phyloP scores from a whole-genome alignment of 1,284 basidiomycete species.

The Microbotryum lychnidis-dioicae region DNA sequence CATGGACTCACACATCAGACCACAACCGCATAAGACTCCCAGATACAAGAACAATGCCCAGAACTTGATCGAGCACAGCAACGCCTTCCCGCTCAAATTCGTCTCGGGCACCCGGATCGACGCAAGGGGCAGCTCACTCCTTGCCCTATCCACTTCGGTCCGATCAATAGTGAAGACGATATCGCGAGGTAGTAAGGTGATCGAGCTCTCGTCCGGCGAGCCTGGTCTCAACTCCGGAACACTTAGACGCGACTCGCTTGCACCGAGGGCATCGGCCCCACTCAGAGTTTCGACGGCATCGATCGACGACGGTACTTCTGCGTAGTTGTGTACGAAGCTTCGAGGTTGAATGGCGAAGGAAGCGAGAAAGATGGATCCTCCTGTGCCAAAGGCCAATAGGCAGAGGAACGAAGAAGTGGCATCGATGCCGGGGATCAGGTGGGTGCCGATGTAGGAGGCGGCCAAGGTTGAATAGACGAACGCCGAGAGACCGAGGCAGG shows the following conservation, averaged over 20 bases:
- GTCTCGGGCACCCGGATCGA: background rate
- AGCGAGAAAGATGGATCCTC: background rate
- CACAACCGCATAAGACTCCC: background rate
- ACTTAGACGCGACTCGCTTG: too few species aligned
- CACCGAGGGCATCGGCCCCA: too few species aligned
- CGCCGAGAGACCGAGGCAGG: background rate
- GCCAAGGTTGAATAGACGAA: slow-evolving; percentile 1
- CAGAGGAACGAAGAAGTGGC: background rate
- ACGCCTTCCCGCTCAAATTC: background rate
- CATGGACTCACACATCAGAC: background rate
- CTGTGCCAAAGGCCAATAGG: background rate
- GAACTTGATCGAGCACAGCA: background rate
- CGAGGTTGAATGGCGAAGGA: background rate
- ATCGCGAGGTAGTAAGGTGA: too few species aligned
- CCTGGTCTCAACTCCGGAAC: too few species aligned
- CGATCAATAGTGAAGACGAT: too few species aligned
- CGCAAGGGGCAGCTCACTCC: too few species aligned
- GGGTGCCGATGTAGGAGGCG: background rate
- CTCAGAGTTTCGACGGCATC: too few species aligned
- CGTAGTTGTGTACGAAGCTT: too few species aligned
- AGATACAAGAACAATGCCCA: background rate
- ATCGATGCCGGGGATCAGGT: background rate
- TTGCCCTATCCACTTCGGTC: too few species aligned
- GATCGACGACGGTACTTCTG: too few species aligned
- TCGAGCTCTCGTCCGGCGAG: too few species aligned